Conservation (phyloP, 495 filamentous ascomycete genomes). For the Saxophila tyrrhenica region DNA sequence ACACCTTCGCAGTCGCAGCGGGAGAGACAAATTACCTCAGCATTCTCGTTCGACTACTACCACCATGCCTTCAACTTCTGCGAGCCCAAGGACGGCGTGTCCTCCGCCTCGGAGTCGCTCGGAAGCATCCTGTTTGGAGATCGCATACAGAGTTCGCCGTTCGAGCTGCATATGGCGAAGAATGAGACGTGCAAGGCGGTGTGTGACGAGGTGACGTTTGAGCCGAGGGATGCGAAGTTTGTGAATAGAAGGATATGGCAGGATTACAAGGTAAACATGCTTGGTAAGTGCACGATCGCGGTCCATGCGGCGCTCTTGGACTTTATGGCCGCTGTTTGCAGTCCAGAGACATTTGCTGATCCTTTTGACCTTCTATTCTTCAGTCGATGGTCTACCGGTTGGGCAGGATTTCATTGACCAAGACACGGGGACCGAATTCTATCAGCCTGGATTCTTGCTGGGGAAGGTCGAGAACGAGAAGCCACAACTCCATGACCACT, state of each 20-base stretch:
- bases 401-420: constrained; percentile 65
- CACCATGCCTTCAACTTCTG: constrained; percentile 79
- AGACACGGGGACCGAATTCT: constrained; percentile 62
- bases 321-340: too few species aligned
- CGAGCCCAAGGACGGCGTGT: constrained; percentile 57
- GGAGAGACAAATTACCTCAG: constrained; percentile 74
- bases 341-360: too few species aligned
- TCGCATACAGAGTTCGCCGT: constrained; percentile 83
- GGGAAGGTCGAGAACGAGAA: constrained; percentile 43
- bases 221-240: constrained; percentile 57
- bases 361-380: too few species aligned
- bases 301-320: too few species aligned
- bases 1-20: constrained; percentile 66
- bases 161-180: constrained; percentile 68
- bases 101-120: constrained; percentile 72
- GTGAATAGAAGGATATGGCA: constrained; percentile 71
- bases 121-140: constrained; percentile 96
- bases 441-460: constrained; percentile 78
- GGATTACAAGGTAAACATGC: constrained; percentile 85
- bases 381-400: constrained; percentile 87
- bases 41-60: constrained; percentile 93
- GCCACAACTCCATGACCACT: constrained; percentile 76
- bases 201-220: constrained; percentile 55
- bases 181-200: constrained; percentile 79
- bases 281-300: too few species aligned